Evolutionary conservation across 2,329 filamentous ascomycete species (phyloP), one percentile per base, ranked within the genome.

Genomic region (Ophiosphaerella korrae): DNA sequence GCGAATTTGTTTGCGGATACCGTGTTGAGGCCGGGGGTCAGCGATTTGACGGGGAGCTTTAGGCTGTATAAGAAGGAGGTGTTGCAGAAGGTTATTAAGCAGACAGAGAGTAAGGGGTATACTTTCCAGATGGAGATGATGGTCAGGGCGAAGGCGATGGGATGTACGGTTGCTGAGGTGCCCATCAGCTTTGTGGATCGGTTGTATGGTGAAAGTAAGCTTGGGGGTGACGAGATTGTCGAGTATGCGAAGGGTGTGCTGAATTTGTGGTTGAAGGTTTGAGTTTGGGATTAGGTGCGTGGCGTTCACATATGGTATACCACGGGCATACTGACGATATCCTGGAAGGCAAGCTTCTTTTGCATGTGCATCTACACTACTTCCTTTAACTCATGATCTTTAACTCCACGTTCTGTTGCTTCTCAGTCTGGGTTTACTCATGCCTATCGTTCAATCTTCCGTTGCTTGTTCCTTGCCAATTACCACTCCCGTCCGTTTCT

Each of bases 61-160:
- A 81, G 94, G 57, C 76, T 99, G 74, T 99, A 99, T 77, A 97
- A 96, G 86, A 92, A 88, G 78, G 79, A 81, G 53, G 90, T 96
- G 55, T 77, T 99, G 69, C 85, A 96, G 75, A 92, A 90, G 81
- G 91, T 96, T 51, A 97, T 99, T 66, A 80, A 83, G 69, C 90
- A 84, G 76, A 97, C 92, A 7, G 88, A 97, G 82, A 94, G 90
- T 73, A 96, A 97, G 79, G 94, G 94, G 2, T 99, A 97, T 75
- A 93, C 89, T 35, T 99, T 99, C 82, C 94, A 99, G 85, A 99
- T 99, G 94, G 93, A 97, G 82, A 89, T 99, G 86, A 97, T 97
- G 88, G 93, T 97, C 7, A 84, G 92, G 55, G 94, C 94, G 31
- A 97, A 97, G 84, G 90, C 89, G 13, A 92, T 97, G 90, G 93